Conservation (phyloP, 2,329 filamentous ascomycete genomes). For the Colletotrichum simmondsii region DNA sequence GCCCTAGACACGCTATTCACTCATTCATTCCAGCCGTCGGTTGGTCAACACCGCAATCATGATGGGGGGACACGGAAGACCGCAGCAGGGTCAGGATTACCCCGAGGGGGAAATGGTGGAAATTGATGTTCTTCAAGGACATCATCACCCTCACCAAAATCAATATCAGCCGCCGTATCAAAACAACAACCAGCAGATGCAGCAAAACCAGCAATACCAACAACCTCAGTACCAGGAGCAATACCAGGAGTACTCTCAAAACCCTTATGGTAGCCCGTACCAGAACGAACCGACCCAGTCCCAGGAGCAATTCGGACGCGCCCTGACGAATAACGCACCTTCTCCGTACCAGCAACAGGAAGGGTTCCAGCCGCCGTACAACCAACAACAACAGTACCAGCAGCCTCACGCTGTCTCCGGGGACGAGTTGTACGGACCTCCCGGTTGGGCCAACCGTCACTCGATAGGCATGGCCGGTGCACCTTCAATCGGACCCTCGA, state of each 20-base stretch:
- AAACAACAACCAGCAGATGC: constrained; percentile 6
- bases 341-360: constrained; percentile 27
- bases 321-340: constrained; percentile 25
- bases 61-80: constrained; percentile 36
- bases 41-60: constrained; percentile 33
- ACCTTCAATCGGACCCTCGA: constrained; percentile 28
- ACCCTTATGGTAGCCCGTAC: constrained; percentile 34
- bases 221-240: constrained; percentile 31
- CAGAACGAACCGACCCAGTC: constrained; percentile 43
- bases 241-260: constrained; percentile 38
- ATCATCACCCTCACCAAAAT: constrained; percentile 31
- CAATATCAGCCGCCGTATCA: constrained; percentile 31
- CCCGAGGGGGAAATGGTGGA: constrained; percentile 48
- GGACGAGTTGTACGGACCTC: constrained; percentile 30
- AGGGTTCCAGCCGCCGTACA: constrained; percentile 8
- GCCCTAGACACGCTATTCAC: constrained; percentile 26
- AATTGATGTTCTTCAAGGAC: constrained; percentile 42
- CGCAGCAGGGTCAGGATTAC: constrained; percentile 40
- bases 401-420: constrained; percentile 15
- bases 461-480: constrained; percentile 30
- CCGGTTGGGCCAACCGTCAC: constrained; percentile 32
- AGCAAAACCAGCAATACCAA: constrained; percentile 35
- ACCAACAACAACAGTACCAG: constrained; percentile 6
- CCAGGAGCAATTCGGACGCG: constrained; percentile 25
- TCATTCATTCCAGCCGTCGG: constrained; percentile 33